Percentiles rank a stretch among this genome's conserved stretches.
These are phyloP conservation scores for Trichophyton rubrum DNA, from an alignment of 2,329 filamentous ascomycete genomes.

Conservation along the genomic window DNA sequence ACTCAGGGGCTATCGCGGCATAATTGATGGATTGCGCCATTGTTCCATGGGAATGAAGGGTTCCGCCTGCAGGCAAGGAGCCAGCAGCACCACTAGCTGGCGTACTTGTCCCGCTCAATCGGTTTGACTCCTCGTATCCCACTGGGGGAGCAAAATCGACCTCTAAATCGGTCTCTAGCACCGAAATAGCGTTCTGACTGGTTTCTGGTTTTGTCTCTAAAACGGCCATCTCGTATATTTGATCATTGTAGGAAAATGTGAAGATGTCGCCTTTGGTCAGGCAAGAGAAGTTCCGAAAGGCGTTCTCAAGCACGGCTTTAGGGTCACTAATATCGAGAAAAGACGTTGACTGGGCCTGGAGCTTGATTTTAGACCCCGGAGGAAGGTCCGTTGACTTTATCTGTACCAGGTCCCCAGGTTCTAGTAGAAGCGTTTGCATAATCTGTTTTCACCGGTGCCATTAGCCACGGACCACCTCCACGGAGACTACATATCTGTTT, in stretches of 20 bases:
- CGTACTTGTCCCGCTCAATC: slow-evolving; percentile 70
- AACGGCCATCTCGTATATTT: slow-evolving; percentile 83
- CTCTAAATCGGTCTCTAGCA: slow-evolving; percentile 90
- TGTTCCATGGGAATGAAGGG: slow-evolving; percentile 70
- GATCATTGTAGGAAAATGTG: slow-evolving; percentile 93
- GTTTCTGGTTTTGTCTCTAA: slow-evolving; percentile 81
- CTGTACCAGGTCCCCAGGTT: slow-evolving; percentile 88
- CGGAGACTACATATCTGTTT: not conserved
- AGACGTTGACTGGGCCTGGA: slow-evolving; percentile 82
- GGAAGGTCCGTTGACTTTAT: slow-evolving; percentile 89
- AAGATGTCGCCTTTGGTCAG: slow-evolving; percentile 90
- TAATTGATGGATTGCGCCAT: slow-evolving; percentile 99
- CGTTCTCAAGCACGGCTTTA: slow-evolving; percentile 91
- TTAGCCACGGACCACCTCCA: not conserved
- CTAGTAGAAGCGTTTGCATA: slow-evolving; percentile 81
- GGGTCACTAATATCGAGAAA: slow-evolving; percentile 97
- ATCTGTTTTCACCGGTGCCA: slow-evolving; percentile 45
- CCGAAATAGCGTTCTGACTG: slow-evolving; percentile 72
- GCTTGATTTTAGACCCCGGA: slow-evolving; percentile 83
- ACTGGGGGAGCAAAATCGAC: slow-evolving; percentile 93
- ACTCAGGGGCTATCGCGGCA: slow-evolving; percentile 68
- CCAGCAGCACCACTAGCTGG: slow-evolving; percentile 50
- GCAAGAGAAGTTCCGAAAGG: slow-evolving; percentile 89
- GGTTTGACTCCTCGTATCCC: slow-evolving; percentile 81
- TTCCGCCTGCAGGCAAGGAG: slow-evolving; percentile 53